Evolutionary conservation across 2,329 filamentous ascomycete species (phyloP).

Genomic region (Penicillium brevicompactum): DNA sequence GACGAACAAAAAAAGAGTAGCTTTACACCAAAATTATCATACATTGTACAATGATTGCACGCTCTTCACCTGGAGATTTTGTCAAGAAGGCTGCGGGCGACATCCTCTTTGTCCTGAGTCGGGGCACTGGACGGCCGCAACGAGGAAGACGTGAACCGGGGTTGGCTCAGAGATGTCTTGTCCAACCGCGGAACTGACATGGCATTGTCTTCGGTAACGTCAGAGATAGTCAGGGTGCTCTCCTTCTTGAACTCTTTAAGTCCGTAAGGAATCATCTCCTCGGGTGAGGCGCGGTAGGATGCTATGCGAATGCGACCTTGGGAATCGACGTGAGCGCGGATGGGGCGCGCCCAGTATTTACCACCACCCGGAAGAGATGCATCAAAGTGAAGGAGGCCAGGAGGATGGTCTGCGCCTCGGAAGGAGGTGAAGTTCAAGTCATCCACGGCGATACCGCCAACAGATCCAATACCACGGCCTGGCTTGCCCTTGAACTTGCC

Average conservation of each 20-base stretch:
- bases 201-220: slow-evolving; percentile 26
- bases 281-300: slow-evolving; percentile 35
- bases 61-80: slow-evolving; percentile 24
- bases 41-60: slow-evolving; percentile 34
- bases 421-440: slow-evolving; percentile 40
- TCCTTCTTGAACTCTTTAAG: slow-evolving; percentile 39
- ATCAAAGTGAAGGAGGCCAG: slow-evolving; percentile 48
- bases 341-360: slow-evolving; percentile 55
- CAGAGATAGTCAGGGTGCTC: slow-evolving; percentile 27
- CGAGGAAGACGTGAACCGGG: slow-evolving; percentile 17
- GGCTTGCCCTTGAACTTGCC: slow-evolving; percentile 35
- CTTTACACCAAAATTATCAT: slow-evolving; percentile 34
- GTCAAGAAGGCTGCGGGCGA: slow-evolving; percentile 35
- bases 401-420: slow-evolving; percentile 36
- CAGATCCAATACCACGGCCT: slow-evolving; percentile 40
- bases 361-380: slow-evolving; percentile 51
- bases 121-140: slow-evolving; percentile 11
- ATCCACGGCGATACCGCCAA: slow-evolving; percentile 46
- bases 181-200: slow-evolving; percentile 36
- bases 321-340: slow-evolving; percentile 49
- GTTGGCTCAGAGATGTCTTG: slow-evolving; percentile 16
- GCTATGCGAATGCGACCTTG: slow-evolving; percentile 47
- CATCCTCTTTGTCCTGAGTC: slow-evolving; percentile 27
- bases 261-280: slow-evolving; percentile 38
- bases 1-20: slow-evolving; percentile 26